Evolutionary conservation across 345 rosid species (phyloP).

Genomic region (Linum trigynum): DNA sequence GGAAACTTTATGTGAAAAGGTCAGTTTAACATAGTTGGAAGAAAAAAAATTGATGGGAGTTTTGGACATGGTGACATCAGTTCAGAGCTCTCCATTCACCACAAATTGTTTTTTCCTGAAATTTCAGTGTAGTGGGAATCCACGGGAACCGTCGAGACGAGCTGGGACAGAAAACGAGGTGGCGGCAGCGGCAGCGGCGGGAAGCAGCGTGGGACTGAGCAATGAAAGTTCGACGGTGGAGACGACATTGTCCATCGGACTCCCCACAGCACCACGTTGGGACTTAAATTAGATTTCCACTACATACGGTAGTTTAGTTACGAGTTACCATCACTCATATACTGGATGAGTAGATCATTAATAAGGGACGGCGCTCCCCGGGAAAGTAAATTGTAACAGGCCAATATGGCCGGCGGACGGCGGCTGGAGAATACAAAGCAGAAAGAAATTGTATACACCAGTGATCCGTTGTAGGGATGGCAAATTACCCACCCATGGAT

Average conservation of each 20-base stretch:
- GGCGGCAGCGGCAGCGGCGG: slow-evolving; percentile 3
- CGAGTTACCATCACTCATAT: too few relatives aligned
- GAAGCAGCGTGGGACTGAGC: slow-evolving; percentile 8
- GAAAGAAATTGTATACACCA: too few relatives aligned
- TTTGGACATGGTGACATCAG: not conserved
- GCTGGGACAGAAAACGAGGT: not conserved
- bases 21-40: not conserved
- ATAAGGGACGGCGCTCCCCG: too few relatives aligned
- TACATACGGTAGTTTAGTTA: too few relatives aligned
- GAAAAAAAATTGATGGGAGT: not conserved
- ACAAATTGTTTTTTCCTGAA: not conserved
- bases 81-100: too few relatives aligned
- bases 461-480: too few relatives aligned
- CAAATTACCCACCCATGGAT: too few relatives aligned
- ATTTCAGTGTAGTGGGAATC: slow-evolving; percentile 10
- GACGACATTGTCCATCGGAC: slow-evolving; percentile 44
- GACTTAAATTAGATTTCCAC: not conserved
- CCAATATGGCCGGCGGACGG: too few relatives aligned
- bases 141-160: slow-evolving; percentile 13
- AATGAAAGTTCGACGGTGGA: slow-evolving; percentile 33
- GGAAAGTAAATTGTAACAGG: too few relatives aligned
- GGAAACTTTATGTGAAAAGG: slow-evolving; percentile 31
- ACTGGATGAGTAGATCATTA: too few relatives aligned
- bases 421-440: too few relatives aligned
- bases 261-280: slow-evolving; percentile 12